A percentile compares a stretch with the other conserved stretches of the same genome.
These are phyloP conservation scores for Globisporangium alternatum DNA, from an alignment of 352 stramenopile species.

Conservation along the genomic window DNA sequence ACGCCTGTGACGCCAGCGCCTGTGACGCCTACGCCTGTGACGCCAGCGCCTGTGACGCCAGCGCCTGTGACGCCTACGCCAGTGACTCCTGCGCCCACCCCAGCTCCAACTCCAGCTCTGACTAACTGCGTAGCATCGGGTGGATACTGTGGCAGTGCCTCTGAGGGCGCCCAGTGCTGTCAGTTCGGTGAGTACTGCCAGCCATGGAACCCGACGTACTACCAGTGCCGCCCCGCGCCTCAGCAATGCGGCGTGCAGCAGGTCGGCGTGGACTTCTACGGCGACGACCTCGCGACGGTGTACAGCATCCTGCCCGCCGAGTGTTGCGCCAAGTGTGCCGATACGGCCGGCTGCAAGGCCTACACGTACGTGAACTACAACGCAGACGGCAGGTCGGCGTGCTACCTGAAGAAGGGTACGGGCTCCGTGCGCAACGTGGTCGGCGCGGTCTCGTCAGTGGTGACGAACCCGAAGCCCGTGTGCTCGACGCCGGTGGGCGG, in stretches of 20 bases:
- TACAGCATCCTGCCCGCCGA: slow-evolving; percentile 8
- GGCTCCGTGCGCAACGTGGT: slow-evolving; percentile 1
- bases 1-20: too few species aligned
- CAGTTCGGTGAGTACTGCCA: slow-evolving; percentile 22
- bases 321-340: slow-evolving; percentile 17
- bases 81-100: too few species aligned
- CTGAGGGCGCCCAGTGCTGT: slow-evolving; percentile 1
- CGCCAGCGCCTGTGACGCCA: too few species aligned
- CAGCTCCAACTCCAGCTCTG: too few species aligned
- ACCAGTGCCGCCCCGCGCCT: slow-evolving; percentile 25
- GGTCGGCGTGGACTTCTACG: slow-evolving; percentile 17
- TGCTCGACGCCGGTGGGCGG: slow-evolving; percentile 5
- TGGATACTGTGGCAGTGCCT: background rate
- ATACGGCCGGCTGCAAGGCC: slow-evolving; percentile 22
- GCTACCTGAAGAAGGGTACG: slow-evolving; percentile 17
- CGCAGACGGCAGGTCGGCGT: slow-evolving; percentile 12
- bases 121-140: too few species aligned
- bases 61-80: too few species aligned
- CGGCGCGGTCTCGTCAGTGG: slow-evolving; percentile 3
- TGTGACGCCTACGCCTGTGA: too few species aligned
- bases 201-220: slow-evolving; percentile 27
- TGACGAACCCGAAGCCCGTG: slow-evolving; percentile 6
- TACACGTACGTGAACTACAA: slow-evolving; percentile 35
- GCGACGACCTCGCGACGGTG: slow-evolving; percentile 11
- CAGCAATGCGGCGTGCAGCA: slow-evolving; percentile 12